Evolutionary conservation across 305 asterid species (phyloP).

Genomic region (Vinca major): DNA sequence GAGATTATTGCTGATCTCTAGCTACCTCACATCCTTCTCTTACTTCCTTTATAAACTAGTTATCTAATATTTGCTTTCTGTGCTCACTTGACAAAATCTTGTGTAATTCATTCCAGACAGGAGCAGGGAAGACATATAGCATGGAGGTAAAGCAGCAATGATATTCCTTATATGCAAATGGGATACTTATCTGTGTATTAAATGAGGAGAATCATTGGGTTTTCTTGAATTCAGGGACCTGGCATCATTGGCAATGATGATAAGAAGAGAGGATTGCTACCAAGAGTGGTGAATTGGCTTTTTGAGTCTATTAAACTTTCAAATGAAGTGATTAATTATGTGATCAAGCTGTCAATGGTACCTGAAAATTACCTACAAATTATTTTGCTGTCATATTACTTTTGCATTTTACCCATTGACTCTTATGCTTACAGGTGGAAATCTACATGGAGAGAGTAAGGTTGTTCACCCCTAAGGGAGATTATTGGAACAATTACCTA

Average conservation of each 20-base stretch:
- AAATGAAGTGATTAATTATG: constrained; percentile 27
- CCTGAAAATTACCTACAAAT: constrained; percentile 8
- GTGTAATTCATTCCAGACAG: constrained; percentile 46
- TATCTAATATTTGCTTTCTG: constrained; percentile 8
- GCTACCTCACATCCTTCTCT: not conserved
- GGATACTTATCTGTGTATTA: not conserved
- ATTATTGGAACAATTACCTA: not conserved
- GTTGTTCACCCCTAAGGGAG: constrained; percentile 34
- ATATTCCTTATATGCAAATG: constrained; percentile 7
- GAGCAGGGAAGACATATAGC: constrained; percentile 91
- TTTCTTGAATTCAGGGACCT: constrained; percentile 49
- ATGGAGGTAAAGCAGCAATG: constrained; percentile 58
- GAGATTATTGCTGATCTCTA: constrained; percentile 1
- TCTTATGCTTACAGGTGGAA: constrained; percentile 60
- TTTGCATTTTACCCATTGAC: constrained; percentile 12
- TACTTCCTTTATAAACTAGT: not conserved
- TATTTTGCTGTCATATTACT: constrained; percentile 8
- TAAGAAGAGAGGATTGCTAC: constrained; percentile 55
- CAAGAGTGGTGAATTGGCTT: constrained; percentile 69
- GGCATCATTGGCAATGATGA: constrained; percentile 38
- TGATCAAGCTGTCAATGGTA: constrained; percentile 75
- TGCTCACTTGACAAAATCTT: constrained; percentile 15
- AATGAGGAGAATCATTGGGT: constrained; percentile 1
- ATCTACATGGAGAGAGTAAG: constrained; percentile 88
- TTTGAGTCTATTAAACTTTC: constrained; percentile 39